These are phyloP conservation scores for Podaxis sp. DNA, from an alignment of 768 basidiomycete genomes.

Conservation along the genomic window DNA sequence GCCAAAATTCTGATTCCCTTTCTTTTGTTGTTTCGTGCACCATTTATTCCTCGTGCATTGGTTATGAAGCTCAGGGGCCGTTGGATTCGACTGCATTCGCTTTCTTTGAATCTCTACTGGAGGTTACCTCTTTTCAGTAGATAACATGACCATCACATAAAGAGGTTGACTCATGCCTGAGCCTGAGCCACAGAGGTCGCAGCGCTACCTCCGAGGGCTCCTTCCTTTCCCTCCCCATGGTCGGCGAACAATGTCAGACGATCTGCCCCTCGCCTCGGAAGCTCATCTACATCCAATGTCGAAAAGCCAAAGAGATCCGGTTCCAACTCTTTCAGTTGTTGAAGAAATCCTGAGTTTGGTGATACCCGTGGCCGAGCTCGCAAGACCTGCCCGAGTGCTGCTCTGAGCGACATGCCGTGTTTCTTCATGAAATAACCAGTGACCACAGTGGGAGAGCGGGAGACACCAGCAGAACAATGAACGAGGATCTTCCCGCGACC, in stretches of 20 bases:
- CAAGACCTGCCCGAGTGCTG: conserved; percentile 31
- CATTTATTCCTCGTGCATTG: too few species aligned
- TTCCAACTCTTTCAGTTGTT: conserved; percentile 35
- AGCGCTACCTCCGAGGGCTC: not conserved
- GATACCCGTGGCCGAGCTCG: conserved; percentile 29
- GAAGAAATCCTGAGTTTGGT: conserved; percentile 40
- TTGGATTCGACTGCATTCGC: too few species aligned
- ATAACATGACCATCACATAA: too few species aligned
- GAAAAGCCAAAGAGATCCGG: conserved; percentile 20
- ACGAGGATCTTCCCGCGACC: conserved; percentile 33
- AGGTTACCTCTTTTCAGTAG: too few species aligned
- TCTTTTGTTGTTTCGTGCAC: too few species aligned
- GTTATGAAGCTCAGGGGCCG: too few species aligned
- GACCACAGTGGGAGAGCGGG: conserved; percentile 40
- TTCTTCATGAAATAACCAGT: conserved; percentile 36
- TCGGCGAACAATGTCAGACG: conserved; percentile 29
- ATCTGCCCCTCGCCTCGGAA: conserved; percentile 29
- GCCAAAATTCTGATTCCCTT: too few species aligned
- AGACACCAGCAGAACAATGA: conserved; percentile 41
- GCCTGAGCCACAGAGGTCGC: not conserved
- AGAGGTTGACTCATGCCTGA: too few species aligned
- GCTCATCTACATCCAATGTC: conserved; percentile 28
- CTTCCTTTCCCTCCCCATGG: not conserved
- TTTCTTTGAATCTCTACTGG: too few species aligned
- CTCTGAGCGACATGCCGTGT: conserved; percentile 30